Base-by-base conservation (phyloP, 2,329 filamentous ascomycete genomes). In the Fusarium sp. region DNA sequence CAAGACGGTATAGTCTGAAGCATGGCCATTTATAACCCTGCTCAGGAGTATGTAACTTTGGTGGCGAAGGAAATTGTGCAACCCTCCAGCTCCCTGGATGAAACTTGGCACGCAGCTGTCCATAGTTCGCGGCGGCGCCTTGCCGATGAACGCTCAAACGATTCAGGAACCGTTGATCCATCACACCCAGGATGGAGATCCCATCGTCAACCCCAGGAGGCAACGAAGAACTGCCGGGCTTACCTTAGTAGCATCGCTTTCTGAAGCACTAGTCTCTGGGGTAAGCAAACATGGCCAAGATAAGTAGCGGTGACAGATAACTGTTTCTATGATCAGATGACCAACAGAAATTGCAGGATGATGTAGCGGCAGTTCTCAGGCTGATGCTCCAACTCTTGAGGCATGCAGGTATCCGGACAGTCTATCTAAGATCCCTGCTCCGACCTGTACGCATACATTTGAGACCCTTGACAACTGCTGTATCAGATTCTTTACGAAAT, bases 111-210 rank as follows among this genome's bases (percentile, higher is more conserved):
- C 69, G 69, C 67, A 68, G 60, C 64, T 61, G 64, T 52, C 67
- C 75, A 70, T 52, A 67, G 64, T 73, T 77, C 73, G 66, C 69
- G 69, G 68, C 49, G 65, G 68, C 54, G 62, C 53, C 59, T 68
- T 72, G 54, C 60, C 58, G 67, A 64, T 44, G 60, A 56, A 67
- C 49, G 28, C 59, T 44, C 12, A 21, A 50, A 47, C 30, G 60
- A 53, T 56, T 25, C 47, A 61, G 50, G 57, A 44, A 59, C 56
- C 35, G 43, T 46, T 30, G 43, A 19, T 25, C 42, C n/a, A 23
- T 42, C 9, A 37, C 9, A 35, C 28, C 18, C 8, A 43, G 40
- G 25, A 53, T 40, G n/a, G 35, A 47, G 56, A 64, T 37, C 42
- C 49, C 30, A 43, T 54, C n/a, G 23, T 38, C 21, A 23, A 64